Conservation (phyloP, 441 rosid species). For the Pelargonium fulgidum region DNA sequence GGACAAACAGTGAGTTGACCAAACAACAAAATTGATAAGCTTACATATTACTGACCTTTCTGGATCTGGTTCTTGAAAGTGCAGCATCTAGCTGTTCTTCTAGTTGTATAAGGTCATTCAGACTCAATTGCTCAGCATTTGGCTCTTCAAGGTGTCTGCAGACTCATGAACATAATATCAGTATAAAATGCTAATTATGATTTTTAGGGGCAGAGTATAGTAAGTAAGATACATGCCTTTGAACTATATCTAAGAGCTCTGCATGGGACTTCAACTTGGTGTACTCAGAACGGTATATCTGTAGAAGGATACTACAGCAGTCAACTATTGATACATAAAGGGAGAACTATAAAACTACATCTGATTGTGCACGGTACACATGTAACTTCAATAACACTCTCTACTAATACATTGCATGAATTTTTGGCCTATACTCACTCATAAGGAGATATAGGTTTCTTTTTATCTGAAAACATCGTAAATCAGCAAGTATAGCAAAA, state of each 20-base stretch:
- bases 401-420: too few relatives aligned
- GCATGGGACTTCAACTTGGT: slow-evolving; percentile 12
- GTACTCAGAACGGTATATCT: slow-evolving; percentile 15
- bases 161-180: background rate
- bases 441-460: too few relatives aligned
- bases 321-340: background rate
- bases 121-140: slow-evolving; percentile 25
- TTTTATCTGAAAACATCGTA: too few relatives aligned
- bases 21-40: background rate
- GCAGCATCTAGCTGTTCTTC: slow-evolving; percentile 33
- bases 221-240: slow-evolving; percentile 16
- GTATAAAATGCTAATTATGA: background rate
- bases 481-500: too few relatives aligned
- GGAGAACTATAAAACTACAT: background rate
- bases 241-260: slow-evolving; percentile 22
- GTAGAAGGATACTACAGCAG: background rate
- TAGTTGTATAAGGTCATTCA: slow-evolving; percentile 28
- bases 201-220: background rate
- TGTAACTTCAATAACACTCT: too few relatives aligned
- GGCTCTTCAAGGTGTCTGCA: slow-evolving; percentile 28
- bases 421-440: too few relatives aligned
- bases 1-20: background rate
- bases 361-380: background rate
- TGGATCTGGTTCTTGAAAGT: slow-evolving; percentile 29
- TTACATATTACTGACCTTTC: slow-evolving; percentile 30